These are phyloP conservation scores for Linum usitatissimum DNA, from an alignment of 345 rosid species.

Conservation along the genomic window DNA sequence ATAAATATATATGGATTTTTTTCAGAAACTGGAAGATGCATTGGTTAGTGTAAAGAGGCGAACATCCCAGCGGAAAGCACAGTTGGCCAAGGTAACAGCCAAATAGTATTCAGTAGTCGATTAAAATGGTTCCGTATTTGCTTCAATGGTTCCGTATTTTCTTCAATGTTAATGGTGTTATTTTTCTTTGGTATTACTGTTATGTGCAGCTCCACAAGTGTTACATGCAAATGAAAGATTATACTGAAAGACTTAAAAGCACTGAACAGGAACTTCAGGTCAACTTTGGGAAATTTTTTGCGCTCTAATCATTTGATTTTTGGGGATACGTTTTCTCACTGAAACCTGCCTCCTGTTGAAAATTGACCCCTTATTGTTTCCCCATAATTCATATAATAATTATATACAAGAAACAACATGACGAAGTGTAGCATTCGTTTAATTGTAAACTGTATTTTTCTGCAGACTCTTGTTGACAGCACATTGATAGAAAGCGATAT, in stretches of 20 bases:
- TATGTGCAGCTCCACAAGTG: constrained; percentile 53
- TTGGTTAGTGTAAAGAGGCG: constrained; percentile 51
- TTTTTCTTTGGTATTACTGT: constrained; percentile 3
- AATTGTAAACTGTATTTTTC: no score
- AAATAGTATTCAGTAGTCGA: constrained; percentile 5
- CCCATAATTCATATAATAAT: no score
- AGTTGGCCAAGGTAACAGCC: constrained; percentile 52
- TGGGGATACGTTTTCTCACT: no score
- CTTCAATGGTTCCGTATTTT: no score
- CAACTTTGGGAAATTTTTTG: constrained; percentile 10
- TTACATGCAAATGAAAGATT: constrained; percentile 55
- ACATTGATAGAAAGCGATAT: constrained; percentile 24
- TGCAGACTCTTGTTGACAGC: constrained; percentile 48
- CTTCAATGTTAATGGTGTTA: no score
- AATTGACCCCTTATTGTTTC: no score
- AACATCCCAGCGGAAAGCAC: constrained; percentile 45
- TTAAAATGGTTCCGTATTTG: no score
- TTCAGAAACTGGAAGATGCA: constrained; percentile 70
- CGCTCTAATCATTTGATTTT: no score
- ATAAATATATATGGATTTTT: constrained; percentile 22
- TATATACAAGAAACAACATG: no score
- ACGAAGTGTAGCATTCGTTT: no score
- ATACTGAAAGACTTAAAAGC: constrained; percentile 46
- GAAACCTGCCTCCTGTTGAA: no score
- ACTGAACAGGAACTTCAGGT: constrained; percentile 78